Base-by-base conservation (phyloP, 495 filamentous ascomycete genomes). In the Penicillium crystallinum region DNA sequence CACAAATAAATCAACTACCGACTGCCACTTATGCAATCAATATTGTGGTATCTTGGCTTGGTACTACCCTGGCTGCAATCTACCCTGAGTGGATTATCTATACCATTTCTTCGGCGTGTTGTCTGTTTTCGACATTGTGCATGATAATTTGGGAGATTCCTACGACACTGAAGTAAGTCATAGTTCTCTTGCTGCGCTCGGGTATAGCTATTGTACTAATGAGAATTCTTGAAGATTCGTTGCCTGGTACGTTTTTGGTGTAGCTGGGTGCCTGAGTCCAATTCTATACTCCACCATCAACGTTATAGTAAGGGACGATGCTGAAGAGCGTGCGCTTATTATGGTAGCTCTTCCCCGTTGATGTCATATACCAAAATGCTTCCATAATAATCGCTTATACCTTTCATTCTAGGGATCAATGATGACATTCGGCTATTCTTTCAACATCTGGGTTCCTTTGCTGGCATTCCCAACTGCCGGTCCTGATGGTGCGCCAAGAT, bases 351-450 rank as follows among this genome's bases (percentile, higher is more conserved):
- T 10, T 17, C 31, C 5, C 19, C n/a, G 6, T 9, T 15, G 4
- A 2, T 19, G 12, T 5, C 10, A 12, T 35, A 1, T 17, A 40
- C 21, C 2, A 15, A 44, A 22, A 29, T 38, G 12, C 15, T 21
- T 35, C 22, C 15, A 41, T 27, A 55, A 58, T 17, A 52, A n/a
- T n/a, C n/a, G 2, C 14, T 15, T 41, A 7, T 27, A 17, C 6
- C 18, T 48, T 10, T 0, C 31, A 4, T 14, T 29, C 14, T 17
- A 76, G 70, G 74, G 74, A 11, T 55, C 71, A 2, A 76, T 77
- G 74, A 77, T 77, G 74, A 73, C 73, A 15, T 71, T 77, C 36
- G 73, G 73, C 25, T 77, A 76, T 49, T 75, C 72, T 0, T 76
- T 77, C 55, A 58, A 76, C 15, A 73, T 76, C 34, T 77, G 74